Conservation (phyloP, 768 basidiomycete species). For the Tylopilus sp. region DNA sequence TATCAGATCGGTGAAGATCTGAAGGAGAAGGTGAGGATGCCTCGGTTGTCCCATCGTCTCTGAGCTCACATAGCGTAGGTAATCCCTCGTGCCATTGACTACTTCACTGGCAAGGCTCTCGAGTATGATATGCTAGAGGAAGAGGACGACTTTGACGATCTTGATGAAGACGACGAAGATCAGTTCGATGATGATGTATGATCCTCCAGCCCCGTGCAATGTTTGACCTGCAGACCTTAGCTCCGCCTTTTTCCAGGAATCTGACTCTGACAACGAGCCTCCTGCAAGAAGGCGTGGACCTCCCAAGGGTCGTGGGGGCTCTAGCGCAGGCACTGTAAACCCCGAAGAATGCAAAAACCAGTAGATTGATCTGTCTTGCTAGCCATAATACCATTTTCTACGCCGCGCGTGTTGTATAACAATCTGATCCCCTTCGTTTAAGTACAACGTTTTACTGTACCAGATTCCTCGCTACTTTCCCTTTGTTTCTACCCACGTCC, state of each 20-base stretch:
- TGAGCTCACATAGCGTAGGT: constrained; percentile 47
- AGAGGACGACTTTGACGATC: constrained; percentile 58
- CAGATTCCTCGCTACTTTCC: neutral
- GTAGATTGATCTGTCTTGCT: constrained; percentile 37
- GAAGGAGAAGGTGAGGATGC: constrained; percentile 79
- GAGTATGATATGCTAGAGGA: constrained; percentile 67
- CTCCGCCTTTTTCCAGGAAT: constrained; percentile 43
- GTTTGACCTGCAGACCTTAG: constrained; percentile 17
- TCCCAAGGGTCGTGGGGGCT: constrained; percentile 52
- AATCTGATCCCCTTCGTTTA: constrained; percentile 10
- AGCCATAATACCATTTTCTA: constrained; percentile 17
- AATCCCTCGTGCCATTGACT: constrained; percentile 93
- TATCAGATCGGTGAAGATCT: constrained; percentile 98
- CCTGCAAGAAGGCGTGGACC: constrained; percentile 56
- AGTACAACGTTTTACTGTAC: constrained; percentile 16
- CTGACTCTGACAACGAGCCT: constrained; percentile 64
- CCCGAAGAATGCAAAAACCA: constrained; percentile 93
- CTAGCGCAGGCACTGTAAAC: constrained; percentile 39
- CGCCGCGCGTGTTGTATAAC: constrained; percentile 11
- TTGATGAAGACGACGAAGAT: constrained; percentile 49
- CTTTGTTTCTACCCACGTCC: neutral
- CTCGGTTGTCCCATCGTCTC: neutral
- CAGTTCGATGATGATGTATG: constrained; percentile 59
- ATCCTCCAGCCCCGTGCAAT: constrained; percentile 16
- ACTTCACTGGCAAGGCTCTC: constrained; percentile 95